Evolutionary conservation across 2,329 filamentous ascomycete genomes (phyloP).

Genomic region (Epichloe festucae): DNA sequence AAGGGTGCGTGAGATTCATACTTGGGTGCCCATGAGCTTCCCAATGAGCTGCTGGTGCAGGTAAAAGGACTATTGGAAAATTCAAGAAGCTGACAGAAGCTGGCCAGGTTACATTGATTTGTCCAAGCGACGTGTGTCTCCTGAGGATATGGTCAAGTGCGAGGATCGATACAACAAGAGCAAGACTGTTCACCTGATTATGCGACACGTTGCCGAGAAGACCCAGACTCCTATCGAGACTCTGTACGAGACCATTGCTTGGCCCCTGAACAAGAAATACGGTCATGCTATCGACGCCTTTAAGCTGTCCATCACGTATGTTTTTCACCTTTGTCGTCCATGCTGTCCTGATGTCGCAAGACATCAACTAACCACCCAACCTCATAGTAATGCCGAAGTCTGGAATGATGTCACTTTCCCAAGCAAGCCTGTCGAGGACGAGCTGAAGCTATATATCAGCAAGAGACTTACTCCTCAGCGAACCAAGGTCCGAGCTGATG

Average conservation of each 20-base stretch:
- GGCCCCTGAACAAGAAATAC: slow-evolving; percentile 96
- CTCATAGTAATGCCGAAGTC: slow-evolving; percentile 76
- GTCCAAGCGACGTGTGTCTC: slow-evolving; percentile 93
- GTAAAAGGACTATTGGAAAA: background rate
- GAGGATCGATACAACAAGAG: slow-evolving; percentile 99
- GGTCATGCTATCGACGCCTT: slow-evolving; percentile 96
- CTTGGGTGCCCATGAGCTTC: background rate
- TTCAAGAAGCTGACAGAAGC: slow-evolving; percentile 15
- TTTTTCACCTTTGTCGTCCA: slow-evolving; percentile 6
- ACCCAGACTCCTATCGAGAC: slow-evolving; percentile 86
- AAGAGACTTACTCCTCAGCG: slow-evolving; percentile 95
- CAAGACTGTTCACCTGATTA: slow-evolving; percentile 98
- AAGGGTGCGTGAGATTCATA: slow-evolving; percentile 49
- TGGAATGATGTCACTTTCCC: slow-evolving; percentile 91
- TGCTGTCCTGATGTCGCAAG: background rate
- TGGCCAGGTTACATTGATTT: slow-evolving; percentile 77
- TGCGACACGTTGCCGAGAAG: slow-evolving; percentile 98
- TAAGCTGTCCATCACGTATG: slow-evolving; percentile 95
- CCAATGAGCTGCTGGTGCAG: no score
- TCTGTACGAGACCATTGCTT: slow-evolving; percentile 87
- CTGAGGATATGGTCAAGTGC: slow-evolving; percentile 96
- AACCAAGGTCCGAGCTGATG: slow-evolving; percentile 96
- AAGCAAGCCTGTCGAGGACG: slow-evolving; percentile 70
- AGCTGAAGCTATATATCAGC: slow-evolving; percentile 88
- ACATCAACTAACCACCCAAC: background rate